Percentiles rank a stretch among this genome's conserved stretches.
Conservation (phyloP, 2,329 filamentous ascomycete species). For the Ceratocystis diversiconidia region DNA sequence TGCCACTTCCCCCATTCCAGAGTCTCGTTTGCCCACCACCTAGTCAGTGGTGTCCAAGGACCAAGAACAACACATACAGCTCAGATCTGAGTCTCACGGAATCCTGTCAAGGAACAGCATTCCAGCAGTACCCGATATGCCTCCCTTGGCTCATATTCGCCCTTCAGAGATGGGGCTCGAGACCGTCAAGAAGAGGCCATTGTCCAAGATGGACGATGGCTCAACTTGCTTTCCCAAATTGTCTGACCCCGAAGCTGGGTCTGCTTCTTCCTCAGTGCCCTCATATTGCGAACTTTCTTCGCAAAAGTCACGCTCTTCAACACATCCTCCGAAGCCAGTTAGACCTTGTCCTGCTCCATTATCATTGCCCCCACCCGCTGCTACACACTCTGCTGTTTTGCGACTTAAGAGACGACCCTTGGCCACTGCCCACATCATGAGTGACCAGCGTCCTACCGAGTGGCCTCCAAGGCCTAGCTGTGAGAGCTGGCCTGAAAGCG, state of each 20-base stretch:
- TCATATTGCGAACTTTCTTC: background rate
- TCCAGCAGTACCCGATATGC: background rate
- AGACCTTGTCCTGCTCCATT: background rate
- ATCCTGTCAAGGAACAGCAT: slow-evolving; percentile 5
- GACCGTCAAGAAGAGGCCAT: slow-evolving; percentile 15
- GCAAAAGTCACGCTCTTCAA: background rate
- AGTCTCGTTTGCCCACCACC: background rate
- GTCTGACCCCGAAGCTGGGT: background rate
- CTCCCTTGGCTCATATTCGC: background rate
- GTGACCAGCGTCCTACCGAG: background rate
- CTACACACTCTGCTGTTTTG: background rate
- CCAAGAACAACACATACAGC: background rate
- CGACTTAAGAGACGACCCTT: background rate
- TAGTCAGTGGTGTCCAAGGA: background rate
- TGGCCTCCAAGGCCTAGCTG: slow-evolving; percentile 16
- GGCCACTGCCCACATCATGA: background rate
- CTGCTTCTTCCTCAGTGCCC: background rate
- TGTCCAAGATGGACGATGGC: slow-evolving; percentile 2
- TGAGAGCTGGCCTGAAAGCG: slow-evolving; percentile 10
- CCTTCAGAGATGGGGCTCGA: background rate
- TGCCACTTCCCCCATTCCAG: background rate
- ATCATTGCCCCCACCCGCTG: background rate
- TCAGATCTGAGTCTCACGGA: background rate
- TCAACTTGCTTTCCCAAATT: background rate
- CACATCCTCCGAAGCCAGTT: background rate